These are phyloP conservation scores for Xylariomycetidae sp. DNA, from an alignment of 2,329 filamentous ascomycete genomes.

Conservation along the genomic window DNA sequence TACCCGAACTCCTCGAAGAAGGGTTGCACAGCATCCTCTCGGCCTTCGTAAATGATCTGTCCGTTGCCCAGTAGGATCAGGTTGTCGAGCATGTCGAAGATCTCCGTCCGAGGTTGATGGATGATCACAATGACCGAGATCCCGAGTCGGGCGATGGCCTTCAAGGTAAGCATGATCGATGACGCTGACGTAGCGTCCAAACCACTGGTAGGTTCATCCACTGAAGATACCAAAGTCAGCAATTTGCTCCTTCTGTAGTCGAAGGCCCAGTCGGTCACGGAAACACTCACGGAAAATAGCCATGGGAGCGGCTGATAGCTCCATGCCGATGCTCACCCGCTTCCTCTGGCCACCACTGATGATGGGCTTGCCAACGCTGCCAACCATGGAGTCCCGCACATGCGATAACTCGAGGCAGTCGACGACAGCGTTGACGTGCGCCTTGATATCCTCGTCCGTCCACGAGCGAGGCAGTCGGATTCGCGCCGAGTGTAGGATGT, in stretches of 20 bases:
- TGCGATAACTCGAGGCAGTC: slow-evolving; percentile 47
- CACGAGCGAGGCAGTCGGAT: slow-evolving; percentile 47
- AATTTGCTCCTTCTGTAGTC: no score
- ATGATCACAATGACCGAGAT: slow-evolving; percentile 54
- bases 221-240: no score
- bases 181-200: slow-evolving; percentile 50
- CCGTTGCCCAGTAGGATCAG: slow-evolving; percentile 50
- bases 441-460: slow-evolving; percentile 41
- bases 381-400: slow-evolving; percentile 45
- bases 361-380: slow-evolving; percentile 42
- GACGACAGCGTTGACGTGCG: slow-evolving; percentile 51
- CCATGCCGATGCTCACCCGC: slow-evolving; percentile 53
- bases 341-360: slow-evolving; percentile 54
- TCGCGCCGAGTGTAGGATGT: slow-evolving; percentile 53
- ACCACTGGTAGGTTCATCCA: slow-evolving; percentile 48
- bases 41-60: slow-evolving; percentile 48
- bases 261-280: no score
- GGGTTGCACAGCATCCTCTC: slow-evolving; percentile 33
- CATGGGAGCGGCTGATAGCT: slow-evolving; percentile 51
- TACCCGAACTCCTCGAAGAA: slow-evolving; percentile 51
- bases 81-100: slow-evolving; percentile 52
- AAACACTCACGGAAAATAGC: slow-evolving; percentile 47
- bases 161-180: slow-evolving; percentile 49
- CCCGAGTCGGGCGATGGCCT: slow-evolving; percentile 46
- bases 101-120: slow-evolving; percentile 53